Base-by-base conservation (phyloP, 768 basidiomycete species). In the Leccinum sublutescens region DNA sequence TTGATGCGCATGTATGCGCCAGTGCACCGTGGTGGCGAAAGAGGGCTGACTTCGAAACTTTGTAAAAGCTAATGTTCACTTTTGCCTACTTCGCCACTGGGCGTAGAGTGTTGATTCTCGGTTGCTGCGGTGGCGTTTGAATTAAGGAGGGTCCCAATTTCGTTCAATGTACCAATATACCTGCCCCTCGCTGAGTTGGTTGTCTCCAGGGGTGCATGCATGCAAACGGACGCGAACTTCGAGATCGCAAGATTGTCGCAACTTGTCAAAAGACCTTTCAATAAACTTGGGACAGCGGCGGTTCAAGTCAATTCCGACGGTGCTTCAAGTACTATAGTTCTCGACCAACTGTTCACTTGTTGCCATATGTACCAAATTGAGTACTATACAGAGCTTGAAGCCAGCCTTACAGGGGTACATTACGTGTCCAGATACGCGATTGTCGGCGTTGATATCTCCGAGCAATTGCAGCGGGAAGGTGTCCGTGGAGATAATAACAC, bases 391-490 rank as follows among this genome's bases (percentile, higher is more conserved):
- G 43, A 31, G 33, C 34, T 53, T 40, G 17, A 1, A 4, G 47
- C 17, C 14, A 9, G 12, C 56, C 45, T 34, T 51, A 48, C 59
- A 25, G 55, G 23, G 57, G 55, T 23, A 59, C 55, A 67, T 61
- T 65, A 45, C 19, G 8, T 7, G 33, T 15, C 47, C 8, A 53
- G 58, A 63, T 67, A 59, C 60, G 67, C 12, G 61, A 57, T 14
- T 8, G 36, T 53, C 67, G 64, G 67, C 2, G 6, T 43, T 5
- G 45, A 47, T 21, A 68, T 62, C 49, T 58, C 57, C 51, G 60
- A 56, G 36, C 8, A 10, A 38, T 8, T 40, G 38, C 17, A n/a
- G 38, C 17, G 0, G 54, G 52, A 56, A 55, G 56, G 33, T 29
- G 34, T 25, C 48, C 29, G 29, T 61, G 58, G 48, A 58, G 49